These are phyloP conservation scores for Suhomyces yuchorum DNA, from an alignment of 1,139 yeast genomes.

Conservation along the genomic window DNA sequence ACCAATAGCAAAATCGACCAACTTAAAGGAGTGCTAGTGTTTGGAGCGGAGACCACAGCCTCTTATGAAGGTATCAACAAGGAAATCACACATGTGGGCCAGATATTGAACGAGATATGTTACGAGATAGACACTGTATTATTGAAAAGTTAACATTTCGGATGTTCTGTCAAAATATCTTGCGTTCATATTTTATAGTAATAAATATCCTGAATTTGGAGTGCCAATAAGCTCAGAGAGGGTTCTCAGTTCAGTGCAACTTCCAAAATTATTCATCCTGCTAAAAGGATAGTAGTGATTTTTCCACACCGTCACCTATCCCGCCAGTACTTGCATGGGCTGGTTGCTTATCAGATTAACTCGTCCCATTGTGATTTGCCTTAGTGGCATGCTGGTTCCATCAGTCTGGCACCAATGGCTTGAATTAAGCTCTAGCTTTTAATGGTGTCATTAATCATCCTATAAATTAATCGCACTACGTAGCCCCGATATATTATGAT, in stretches of 20 bases:
- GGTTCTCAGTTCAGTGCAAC: no score
- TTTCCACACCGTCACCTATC: no score
- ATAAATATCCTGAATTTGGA: neutral
- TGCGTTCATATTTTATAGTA: neutral
- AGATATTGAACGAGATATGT: slow-evolving; percentile 21
- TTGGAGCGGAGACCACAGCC: slow-evolving; percentile 22
- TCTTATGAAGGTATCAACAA: slow-evolving; percentile 4
- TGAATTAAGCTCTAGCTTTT: neutral
- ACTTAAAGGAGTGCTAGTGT: slow-evolving; percentile 25
- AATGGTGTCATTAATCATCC: neutral
- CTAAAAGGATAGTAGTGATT: no score
- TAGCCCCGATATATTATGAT: neutral
- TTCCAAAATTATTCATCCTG: no score
- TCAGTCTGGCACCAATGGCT: no score
- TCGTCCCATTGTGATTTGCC: no score
- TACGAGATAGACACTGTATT: slow-evolving; percentile 8
- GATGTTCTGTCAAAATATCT: neutral
- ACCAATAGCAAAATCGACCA: slow-evolving; percentile 38
- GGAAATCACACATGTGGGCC: slow-evolving; percentile 29
- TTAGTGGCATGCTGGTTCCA: no score
- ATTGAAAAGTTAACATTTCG: slow-evolving; percentile 13
- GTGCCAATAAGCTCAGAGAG: no score
- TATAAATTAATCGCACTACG: neutral
- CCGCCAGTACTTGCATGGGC: no score
- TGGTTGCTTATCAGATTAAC: no score